Percentiles rank a stretch among this genome's conserved stretches.
phyloP scores from a whole-genome alignment of 306 rosid genomes.

The Castanopsis chinensis region DNA sequence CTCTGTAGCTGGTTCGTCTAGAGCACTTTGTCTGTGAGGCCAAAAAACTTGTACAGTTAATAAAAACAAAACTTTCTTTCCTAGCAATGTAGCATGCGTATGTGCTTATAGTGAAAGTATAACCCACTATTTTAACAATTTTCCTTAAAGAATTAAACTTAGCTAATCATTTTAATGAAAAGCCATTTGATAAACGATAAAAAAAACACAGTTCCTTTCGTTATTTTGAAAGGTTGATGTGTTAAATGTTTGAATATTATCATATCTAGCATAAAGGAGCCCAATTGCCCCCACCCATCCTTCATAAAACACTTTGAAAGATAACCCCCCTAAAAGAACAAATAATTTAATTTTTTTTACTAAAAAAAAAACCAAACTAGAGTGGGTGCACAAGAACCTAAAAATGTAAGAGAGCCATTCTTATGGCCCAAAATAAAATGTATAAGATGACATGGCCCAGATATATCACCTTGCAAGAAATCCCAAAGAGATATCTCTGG shows the following conservation, averaged over 20 bases:
- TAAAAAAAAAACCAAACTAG: too few species aligned
- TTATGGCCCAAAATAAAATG: not conserved
- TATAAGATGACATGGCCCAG: not conserved
- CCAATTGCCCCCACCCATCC: not conserved
- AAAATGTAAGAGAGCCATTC: not conserved
- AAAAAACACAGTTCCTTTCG: too few species aligned
- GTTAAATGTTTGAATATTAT: not conserved
- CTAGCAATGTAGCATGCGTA: not conserved
- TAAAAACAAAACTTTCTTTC: not conserved
- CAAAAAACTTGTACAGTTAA: not conserved
- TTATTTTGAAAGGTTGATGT: not conserved
- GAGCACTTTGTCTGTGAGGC: not conserved
- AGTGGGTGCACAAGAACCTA: not conserved
- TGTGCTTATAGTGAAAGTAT: not conserved
- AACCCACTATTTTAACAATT: not conserved
- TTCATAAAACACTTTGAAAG: not conserved
- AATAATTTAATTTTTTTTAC: not conserved
- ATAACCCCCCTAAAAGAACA: not conserved
- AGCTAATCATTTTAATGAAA: not conserved
- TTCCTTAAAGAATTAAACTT: not conserved
- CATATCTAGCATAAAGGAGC: not conserved
- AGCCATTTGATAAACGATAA: not conserved
- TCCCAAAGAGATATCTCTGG: constrained; percentile 36
- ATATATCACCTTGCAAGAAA: constrained; percentile 11
- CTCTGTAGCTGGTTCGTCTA: not conserved